A percentile compares a stretch with the other conserved stretches of the same genome.
Evolutionary conservation across 768 basidiomycete genomes (phyloP).

Genomic region (Phanerodontia chrysosporium): DNA sequence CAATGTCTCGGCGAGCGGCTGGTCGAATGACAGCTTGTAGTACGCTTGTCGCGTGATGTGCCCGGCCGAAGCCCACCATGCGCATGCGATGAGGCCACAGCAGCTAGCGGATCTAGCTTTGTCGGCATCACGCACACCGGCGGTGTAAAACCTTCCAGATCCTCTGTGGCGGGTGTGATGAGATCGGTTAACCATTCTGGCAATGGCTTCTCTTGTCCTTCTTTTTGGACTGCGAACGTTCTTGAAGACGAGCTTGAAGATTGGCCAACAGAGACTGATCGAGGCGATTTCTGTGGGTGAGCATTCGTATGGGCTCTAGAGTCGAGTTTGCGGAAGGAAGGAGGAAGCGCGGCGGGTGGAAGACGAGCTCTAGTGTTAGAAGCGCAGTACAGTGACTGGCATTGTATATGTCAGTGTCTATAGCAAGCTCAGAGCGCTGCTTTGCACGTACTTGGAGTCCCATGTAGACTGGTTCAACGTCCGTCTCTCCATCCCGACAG

Average conservation of each 20-base stretch:
- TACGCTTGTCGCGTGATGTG: constrained; percentile 34
- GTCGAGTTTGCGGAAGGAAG: constrained; percentile 32
- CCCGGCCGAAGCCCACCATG: constrained; percentile 14
- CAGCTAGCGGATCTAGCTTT: constrained; percentile 27
- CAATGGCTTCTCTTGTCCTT: constrained; percentile 39
- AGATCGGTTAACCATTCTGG: constrained; percentile 58
- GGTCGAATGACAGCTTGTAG: constrained; percentile 51
- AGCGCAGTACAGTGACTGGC: constrained; percentile 64
- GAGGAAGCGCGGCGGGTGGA: constrained; percentile 53
- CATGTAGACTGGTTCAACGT: constrained; percentile 78
- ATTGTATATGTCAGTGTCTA: neutral
- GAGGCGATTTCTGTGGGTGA: constrained; percentile 63
- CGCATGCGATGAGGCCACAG: constrained; percentile 16
- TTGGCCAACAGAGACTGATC: constrained; percentile 45
- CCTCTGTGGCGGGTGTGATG: constrained; percentile 48
- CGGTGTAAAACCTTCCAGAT: constrained; percentile 48
- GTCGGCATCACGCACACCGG: constrained; percentile 64
- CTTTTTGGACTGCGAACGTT: constrained; percentile 40
- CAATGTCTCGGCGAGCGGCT: constrained; percentile 45
- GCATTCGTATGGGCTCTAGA: constrained; percentile 41
- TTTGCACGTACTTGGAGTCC: constrained; percentile 65
- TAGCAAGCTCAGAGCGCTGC: constrained; percentile 10
- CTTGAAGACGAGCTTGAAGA: constrained; percentile 43
- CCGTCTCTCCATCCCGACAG: constrained; percentile 78
- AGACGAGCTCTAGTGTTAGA: constrained; percentile 70